A percentile compares a stretch with the other conserved stretches of the same genome.
Evolutionary conservation across 2,329 filamentous ascomycete species (phyloP).

Genomic region (Taxawa tesnikishii): DNA sequence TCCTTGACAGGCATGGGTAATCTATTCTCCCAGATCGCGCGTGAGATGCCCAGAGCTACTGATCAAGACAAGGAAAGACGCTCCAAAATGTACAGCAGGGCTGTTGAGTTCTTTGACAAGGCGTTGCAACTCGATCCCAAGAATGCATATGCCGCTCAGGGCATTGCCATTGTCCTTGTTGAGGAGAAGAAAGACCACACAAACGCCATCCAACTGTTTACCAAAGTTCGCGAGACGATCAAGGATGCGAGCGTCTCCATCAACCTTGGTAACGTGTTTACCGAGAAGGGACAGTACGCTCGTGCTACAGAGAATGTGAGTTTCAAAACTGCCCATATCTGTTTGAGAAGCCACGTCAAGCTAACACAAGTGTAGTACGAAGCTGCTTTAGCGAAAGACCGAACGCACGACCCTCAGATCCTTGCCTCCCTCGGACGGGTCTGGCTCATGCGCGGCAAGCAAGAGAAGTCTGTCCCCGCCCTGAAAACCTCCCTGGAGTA

Average conservation of each 20-base stretch:
- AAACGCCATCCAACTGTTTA: constrained; percentile 72
- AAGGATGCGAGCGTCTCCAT: constrained; percentile 80
- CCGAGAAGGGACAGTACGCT: constrained; percentile 77
- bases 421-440: constrained; percentile 78
- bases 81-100: constrained; percentile 73
- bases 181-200: constrained; percentile 89
- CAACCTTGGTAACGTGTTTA: constrained; percentile 87
- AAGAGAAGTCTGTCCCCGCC: constrained; percentile 48
- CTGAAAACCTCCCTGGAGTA: constrained; percentile 55
- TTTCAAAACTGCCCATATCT: constrained; percentile 4
- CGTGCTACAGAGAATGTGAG: constrained; percentile 74
- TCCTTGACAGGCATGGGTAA: constrained; percentile 96
- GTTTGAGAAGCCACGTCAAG: background rate
- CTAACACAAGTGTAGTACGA: constrained; percentile 54
- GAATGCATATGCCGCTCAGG: constrained; percentile 93
- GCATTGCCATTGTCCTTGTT: constrained; percentile 83
- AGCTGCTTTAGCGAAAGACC: constrained; percentile 65
- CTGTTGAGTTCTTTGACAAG: constrained; percentile 98
- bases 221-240: constrained; percentile 80
- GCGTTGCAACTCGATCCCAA: constrained; percentile 86
- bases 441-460: constrained; percentile 70
- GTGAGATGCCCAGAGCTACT: constrained; percentile 86
- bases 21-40: constrained; percentile 72
- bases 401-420: constrained; percentile 65
- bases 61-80: constrained; percentile 87